A percentile compares a stretch with the other conserved stretches of the same genome.
These are phyloP conservation scores for Nannochloris sp. DNA, from an alignment of 139 green algal genomes.

Conservation along the genomic window DNA sequence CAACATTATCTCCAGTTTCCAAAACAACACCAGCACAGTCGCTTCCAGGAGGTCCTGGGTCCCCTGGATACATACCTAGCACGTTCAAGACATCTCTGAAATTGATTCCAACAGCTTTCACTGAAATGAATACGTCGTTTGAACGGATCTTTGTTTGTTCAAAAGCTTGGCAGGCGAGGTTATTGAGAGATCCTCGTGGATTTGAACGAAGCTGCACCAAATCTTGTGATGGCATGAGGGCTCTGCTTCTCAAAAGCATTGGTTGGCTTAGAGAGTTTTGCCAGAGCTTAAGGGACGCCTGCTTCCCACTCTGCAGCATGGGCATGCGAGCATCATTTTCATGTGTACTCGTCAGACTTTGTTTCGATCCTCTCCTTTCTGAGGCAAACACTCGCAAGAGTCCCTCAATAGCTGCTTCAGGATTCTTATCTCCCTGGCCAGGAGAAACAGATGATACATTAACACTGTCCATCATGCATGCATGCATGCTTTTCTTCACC, in stretches of 20 bases:
- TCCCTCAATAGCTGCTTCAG: slow-evolving; percentile 18
- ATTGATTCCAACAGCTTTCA: slow-evolving; percentile 50
- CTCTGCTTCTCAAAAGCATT: slow-evolving; percentile 11
- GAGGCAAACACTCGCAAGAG: slow-evolving; percentile 23
- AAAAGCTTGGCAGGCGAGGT: slow-evolving; percentile 30
- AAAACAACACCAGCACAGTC: slow-evolving; percentile 21
- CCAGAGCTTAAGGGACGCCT: too few species aligned
- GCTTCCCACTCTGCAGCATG: too few species aligned
- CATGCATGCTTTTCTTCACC: neutral
- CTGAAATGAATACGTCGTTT: slow-evolving; percentile 21
- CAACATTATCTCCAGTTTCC: slow-evolving; percentile 4
- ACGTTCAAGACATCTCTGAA: slow-evolving; percentile 51
- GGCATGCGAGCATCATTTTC: neutral
- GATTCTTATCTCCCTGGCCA: neutral
- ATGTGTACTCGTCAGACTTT: neutral
- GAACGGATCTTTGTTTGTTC: slow-evolving; percentile 3
- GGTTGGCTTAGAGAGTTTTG: neutral
- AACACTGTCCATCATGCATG: neutral
- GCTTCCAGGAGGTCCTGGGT: slow-evolving; percentile 30
- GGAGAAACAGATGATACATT: neutral
- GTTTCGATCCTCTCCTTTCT: slow-evolving; percentile 3
- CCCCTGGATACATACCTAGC: slow-evolving; percentile 43
- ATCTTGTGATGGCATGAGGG: slow-evolving; percentile 6
- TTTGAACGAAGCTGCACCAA: slow-evolving; percentile 25
- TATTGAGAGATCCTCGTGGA: slow-evolving; percentile 47